A percentile compares a stretch with the other conserved stretches of the same genome.
Conservation (phyloP, 345 rosid species). For the Schrenkiella parvula region DNA sequence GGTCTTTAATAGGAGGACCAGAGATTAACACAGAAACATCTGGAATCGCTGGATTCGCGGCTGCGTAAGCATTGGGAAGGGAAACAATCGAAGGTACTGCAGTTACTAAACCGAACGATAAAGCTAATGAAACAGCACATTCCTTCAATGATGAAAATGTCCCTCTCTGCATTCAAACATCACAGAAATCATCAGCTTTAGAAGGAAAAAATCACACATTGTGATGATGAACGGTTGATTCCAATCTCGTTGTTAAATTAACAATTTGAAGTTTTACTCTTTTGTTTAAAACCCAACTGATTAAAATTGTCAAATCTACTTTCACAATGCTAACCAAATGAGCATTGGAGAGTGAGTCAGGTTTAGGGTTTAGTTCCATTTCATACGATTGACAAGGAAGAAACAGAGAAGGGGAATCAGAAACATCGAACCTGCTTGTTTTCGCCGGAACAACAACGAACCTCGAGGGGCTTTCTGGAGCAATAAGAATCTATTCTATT, state of each 20-base stretch:
- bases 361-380: not conserved
- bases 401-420: not conserved
- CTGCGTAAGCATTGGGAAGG: slow-evolving; percentile 47
- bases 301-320: not conserved
- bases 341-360: not conserved
- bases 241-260: not conserved
- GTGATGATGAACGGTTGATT: not conserved
- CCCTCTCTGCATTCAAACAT: slow-evolving; percentile 43
- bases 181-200: not conserved
- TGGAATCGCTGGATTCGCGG: slow-evolving; percentile 49
- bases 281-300: not conserved
- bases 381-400: not conserved
- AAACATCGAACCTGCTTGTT: slow-evolving; percentile 38
- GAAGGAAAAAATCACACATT: not conserved
- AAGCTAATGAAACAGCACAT: slow-evolving; percentile 69
- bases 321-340: not conserved
- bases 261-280: not conserved
- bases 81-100: slow-evolving; percentile 49
- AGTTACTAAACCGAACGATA: slow-evolving; percentile 62
- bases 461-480: slow-evolving; percentile 22
- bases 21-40: slow-evolving; percentile 84
- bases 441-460: slow-evolving; percentile 38
- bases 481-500: slow-evolving; percentile 28
- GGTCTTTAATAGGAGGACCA: slow-evolving; percentile 96
- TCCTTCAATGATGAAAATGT: slow-evolving; percentile 57